phyloP scores from a whole-genome alignment of 148 eudicot genomes.

The Nyssa sinensis region DNA sequence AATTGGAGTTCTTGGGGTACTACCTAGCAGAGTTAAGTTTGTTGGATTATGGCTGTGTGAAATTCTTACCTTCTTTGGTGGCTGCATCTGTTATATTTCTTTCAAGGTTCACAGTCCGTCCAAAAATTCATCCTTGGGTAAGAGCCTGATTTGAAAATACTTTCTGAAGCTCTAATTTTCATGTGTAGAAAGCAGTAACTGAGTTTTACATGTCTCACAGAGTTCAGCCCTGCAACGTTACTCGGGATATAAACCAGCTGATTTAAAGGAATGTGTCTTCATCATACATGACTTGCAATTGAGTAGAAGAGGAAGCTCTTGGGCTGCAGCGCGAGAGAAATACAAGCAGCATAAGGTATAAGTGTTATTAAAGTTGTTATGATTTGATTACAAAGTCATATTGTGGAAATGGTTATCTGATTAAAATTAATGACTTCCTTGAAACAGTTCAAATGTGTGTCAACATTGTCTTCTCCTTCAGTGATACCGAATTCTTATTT shows the following conservation, averaged over 20 bases:
- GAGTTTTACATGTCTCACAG: conserved; percentile 25
- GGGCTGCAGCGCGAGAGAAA: conserved; percentile 69
- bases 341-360: conserved; percentile 85
- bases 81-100: conserved; percentile 88
- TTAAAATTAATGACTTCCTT: conserved; percentile 6
- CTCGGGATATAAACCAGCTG: conserved; percentile 70
- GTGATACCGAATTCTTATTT: conserved; percentile 60
- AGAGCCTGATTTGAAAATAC: conserved; percentile 3
- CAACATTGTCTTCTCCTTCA: conserved; percentile 47
- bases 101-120: conserved; percentile 56
- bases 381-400: neutral
- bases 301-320: conserved; percentile 51
- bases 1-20: conserved; percentile 66
- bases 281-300: conserved; percentile 74
- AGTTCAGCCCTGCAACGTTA: conserved; percentile 45
- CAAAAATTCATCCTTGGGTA: conserved; percentile 79
- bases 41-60: conserved; percentile 70
- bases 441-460: conserved; percentile 72
- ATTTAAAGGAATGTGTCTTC: conserved; percentile 73
- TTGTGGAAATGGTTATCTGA: conserved; percentile 12
- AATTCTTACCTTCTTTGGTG: conserved; percentile 75
- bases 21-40: conserved; percentile 87
- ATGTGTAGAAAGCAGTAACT: neutral
- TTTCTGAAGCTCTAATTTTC: neutral
- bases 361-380: neutral